phyloP scores from a whole-genome alignment of 2,329 filamentous ascomycete genomes.

The Sclerotinia nivalis region DNA sequence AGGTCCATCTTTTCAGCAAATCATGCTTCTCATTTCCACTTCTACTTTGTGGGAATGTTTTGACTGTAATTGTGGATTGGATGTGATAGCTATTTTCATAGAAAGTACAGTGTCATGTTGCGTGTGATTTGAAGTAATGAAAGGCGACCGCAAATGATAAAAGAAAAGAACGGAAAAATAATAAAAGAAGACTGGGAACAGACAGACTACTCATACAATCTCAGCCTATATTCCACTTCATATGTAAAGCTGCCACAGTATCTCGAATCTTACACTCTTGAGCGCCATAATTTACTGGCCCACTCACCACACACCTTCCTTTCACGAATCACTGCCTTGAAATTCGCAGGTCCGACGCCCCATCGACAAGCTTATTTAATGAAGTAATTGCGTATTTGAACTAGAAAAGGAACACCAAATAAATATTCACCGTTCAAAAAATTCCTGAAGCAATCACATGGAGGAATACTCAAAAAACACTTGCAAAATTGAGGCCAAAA shows the following conservation, averaged over 20 bases:
- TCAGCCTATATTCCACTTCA: background rate
- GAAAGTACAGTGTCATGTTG: background rate
- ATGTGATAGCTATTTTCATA: background rate
- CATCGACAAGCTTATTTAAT: background rate
- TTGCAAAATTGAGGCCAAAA: background rate
- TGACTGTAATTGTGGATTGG: background rate
- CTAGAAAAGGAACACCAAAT: background rate
- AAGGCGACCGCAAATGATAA: background rate
- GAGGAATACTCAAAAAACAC: background rate
- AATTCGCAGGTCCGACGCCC: background rate
- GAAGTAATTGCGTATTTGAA: background rate
- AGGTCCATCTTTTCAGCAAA: constrained; percentile 3
- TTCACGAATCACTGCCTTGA: background rate
- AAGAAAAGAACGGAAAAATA: background rate
- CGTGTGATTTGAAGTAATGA: background rate
- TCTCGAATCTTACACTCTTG: background rate
- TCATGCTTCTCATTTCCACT: background rate
- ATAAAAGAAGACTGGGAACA: background rate
- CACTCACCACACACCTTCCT: background rate
- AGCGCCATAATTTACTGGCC: background rate
- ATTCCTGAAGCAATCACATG: background rate
- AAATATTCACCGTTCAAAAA: background rate
- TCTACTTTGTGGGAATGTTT: background rate
- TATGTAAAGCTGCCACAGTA: background rate
- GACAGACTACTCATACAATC: background rate